Percentiles rank a stretch among this genome's conserved stretches.
Evolutionary conservation across 73 alveolate genomes (phyloP).

Genomic region (Blepharisma stoltei): DNA sequence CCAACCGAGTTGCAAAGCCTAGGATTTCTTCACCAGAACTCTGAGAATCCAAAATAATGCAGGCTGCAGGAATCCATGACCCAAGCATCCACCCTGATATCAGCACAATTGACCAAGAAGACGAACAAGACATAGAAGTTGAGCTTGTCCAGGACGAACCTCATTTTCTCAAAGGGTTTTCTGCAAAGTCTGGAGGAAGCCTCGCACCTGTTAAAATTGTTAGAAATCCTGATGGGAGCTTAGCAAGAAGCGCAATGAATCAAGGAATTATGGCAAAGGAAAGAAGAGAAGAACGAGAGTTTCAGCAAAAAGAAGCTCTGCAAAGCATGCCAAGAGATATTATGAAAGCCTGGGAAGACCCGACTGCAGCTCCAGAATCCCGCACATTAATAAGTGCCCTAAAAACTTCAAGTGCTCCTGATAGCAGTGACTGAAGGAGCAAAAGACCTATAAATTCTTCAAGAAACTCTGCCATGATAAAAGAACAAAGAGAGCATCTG

Average conservation of each 20-base stretch:
- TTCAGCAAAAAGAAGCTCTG: constrained; percentile 59
- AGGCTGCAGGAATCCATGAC: constrained; percentile 68
- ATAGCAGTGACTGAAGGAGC: constrained; percentile 50
- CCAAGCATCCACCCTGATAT: constrained; percentile 61
- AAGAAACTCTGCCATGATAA: constrained; percentile 67
- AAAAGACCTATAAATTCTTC: constrained; percentile 32
- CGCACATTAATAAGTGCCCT: constrained; percentile 43
- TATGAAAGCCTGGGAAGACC: constrained; percentile 62
- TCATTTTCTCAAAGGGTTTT: constrained; percentile 89
- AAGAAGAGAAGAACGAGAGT: constrained; percentile 89
- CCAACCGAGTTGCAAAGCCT: constrained; percentile 65
- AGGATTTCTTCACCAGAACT: constrained; percentile 89
- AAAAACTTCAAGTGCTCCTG: constrained; percentile 61
- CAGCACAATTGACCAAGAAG: constrained; percentile 42
- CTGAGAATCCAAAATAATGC: constrained; percentile 91
- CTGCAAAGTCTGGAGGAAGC: constrained; percentile 82
- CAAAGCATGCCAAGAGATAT: constrained; percentile 71
- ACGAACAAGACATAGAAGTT: constrained; percentile 80
- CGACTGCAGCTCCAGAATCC: constrained; percentile 47
- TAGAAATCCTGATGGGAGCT: constrained; percentile 90
- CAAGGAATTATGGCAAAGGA: constrained; percentile 83
- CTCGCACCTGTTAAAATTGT: constrained; percentile 87
- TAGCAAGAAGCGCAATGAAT: constrained; percentile 88
- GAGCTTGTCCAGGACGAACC: constrained; percentile 96
- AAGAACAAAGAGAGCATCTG: constrained; percentile 92